Conservation (phyloP, 805 yeast genomes). For the Metschnikowia lochheadii region DNA sequence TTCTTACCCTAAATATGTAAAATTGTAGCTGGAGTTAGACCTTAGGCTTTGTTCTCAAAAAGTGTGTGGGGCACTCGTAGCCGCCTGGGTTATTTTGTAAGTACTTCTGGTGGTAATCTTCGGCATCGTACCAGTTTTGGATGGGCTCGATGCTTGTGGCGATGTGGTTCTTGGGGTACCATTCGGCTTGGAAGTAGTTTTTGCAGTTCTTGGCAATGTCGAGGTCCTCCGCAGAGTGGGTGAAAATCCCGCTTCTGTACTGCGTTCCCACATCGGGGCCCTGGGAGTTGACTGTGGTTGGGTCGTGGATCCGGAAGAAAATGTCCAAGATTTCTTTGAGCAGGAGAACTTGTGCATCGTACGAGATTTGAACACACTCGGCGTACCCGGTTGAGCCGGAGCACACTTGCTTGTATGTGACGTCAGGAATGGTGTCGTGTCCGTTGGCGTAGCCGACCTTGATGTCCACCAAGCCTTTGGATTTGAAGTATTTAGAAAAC, state of each 20-base stretch:
- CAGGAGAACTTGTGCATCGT: constrained; percentile 62
- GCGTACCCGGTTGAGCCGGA: constrained; percentile 71
- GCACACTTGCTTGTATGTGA: constrained; percentile 66
- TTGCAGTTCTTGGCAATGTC: constrained; percentile 42
- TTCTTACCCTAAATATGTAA: background rate
- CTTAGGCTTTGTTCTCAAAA: constrained; percentile 60
- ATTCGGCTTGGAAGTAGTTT: constrained; percentile 59
- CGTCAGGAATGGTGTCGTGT: constrained; percentile 40
- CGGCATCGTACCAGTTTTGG: constrained; percentile 83
- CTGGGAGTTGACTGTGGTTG: constrained; percentile 77
- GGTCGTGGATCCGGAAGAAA: constrained; percentile 91
- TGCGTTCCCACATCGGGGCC: constrained; percentile 91
- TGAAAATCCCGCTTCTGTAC: constrained; percentile 79
- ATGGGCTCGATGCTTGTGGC: constrained; percentile 70
- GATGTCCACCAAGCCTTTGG: constrained; percentile 64
- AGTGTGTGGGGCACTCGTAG: constrained; percentile 89
- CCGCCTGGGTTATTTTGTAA: constrained; percentile 78
- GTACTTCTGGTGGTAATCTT: constrained; percentile 86
- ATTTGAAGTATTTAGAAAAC: constrained; percentile 63
- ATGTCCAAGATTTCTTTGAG: constrained; percentile 68
- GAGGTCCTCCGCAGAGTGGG: constrained; percentile 51
- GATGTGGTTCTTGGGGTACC: constrained; percentile 69
- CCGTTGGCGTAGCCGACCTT: constrained; percentile 95
- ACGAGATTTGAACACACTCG: constrained; percentile 80
- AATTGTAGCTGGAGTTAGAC: constrained; percentile 12